phyloP scores from a whole-genome alignment of 1,139 yeast species.

The Geotrichum phurueaensis region DNA sequence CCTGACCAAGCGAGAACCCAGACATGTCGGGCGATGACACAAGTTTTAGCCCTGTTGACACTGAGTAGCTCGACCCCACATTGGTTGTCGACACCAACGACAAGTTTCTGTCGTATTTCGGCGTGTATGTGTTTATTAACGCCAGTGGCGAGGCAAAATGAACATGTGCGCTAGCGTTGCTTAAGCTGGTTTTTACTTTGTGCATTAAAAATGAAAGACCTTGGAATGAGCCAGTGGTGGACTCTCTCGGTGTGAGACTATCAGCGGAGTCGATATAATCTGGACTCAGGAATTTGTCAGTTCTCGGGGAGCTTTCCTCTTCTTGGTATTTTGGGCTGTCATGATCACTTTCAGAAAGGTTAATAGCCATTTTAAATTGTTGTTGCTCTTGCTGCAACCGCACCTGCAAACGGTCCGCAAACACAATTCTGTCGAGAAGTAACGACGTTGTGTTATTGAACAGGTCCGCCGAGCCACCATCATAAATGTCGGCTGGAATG shows the following conservation, averaged over 20 bases:
- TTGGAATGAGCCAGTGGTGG: slow-evolving; percentile 2
- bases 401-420: background rate
- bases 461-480: background rate
- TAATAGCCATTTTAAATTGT: background rate
- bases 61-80: background rate
- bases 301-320: background rate
- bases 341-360: background rate
- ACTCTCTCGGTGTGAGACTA: slow-evolving; percentile 1
- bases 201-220: slow-evolving; percentile 1
- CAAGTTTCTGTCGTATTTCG: slow-evolving; percentile 6
- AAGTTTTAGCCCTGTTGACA: background rate
- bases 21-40: background rate
- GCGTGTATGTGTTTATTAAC: slow-evolving; percentile 9
- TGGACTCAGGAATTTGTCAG: background rate
- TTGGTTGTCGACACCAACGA: background rate
- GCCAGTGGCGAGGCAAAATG: slow-evolving; percentile 13
- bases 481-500: slow-evolving; percentile 9
- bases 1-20: slow-evolving; percentile 3
- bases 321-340: background rate
- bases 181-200: background rate
- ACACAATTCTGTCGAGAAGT: background rate
- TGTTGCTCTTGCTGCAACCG: background rate
- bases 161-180: slow-evolving; percentile 6
- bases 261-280: slow-evolving; percentile 1
- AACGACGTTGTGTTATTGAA: slow-evolving; percentile 6